phyloP scores from a whole-genome alignment of 2,329 filamentous ascomycete genomes.

The Colletotrichum sp. region DNA sequence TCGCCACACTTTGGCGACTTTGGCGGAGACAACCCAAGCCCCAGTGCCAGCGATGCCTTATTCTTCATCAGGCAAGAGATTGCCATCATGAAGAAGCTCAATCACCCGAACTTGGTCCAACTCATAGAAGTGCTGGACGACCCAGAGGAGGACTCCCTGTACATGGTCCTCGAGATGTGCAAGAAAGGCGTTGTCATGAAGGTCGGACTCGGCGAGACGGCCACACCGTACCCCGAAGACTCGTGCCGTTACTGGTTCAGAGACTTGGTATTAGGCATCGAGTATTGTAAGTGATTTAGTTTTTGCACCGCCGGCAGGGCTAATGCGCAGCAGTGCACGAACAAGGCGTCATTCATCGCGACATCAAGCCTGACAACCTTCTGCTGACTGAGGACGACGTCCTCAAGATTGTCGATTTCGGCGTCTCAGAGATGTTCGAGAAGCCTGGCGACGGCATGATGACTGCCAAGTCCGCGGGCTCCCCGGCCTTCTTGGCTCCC shows the following conservation, averaged over 20 bases:
- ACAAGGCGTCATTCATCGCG: constrained; percentile 92
- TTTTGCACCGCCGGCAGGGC: not conserved
- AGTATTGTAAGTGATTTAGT: constrained; percentile 71
- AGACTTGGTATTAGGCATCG: constrained; percentile 91
- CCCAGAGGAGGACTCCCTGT: constrained; percentile 92
- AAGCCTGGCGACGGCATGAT: constrained; percentile 79
- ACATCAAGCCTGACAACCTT: constrained; percentile 98
- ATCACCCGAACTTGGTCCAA: constrained; percentile 92
- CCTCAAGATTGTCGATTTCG: constrained; percentile 98
- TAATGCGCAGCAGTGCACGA: constrained; percentile 71
- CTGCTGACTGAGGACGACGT: constrained; percentile 88
- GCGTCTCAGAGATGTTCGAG: constrained; percentile 98
- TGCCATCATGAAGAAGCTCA: constrained; percentile 98
- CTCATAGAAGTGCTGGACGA: constrained; percentile 96
- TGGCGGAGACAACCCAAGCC: not conserved
- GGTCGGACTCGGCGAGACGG: constrained; percentile 83
- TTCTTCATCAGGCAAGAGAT: constrained; percentile 95
- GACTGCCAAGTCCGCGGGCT: constrained; percentile 91
- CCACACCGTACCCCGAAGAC: constrained; percentile 83
- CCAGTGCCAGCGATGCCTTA: constrained; percentile 53
- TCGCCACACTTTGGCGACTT: constrained; percentile 27
- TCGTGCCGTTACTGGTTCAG: constrained; percentile 91
- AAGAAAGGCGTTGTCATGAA: constrained; percentile 98
- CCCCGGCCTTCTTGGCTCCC: constrained; percentile 91
- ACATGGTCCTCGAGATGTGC: constrained; percentile 99